Base-by-base conservation (phyloP, 169 alveolate genomes). In the Babesia ovis region DNA sequence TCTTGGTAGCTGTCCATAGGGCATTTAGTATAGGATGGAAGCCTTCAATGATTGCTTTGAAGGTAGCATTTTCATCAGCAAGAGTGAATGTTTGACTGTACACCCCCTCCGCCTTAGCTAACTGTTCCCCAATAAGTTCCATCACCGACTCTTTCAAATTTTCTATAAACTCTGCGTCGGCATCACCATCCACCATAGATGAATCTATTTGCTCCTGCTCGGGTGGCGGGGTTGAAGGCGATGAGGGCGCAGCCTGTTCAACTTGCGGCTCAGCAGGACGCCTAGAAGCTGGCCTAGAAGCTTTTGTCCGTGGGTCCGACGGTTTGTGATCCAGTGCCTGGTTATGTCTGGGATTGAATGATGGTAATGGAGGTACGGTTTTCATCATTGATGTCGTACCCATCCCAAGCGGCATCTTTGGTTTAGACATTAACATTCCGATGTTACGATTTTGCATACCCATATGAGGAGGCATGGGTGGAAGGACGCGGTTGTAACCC, bases 1-100 rank as follows among this genome's bases (percentile, higher is more conserved):
- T 57, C 66, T 79, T 79, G 22, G 76, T 69, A 25, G 64, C 86
- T 12, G 1, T 31, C 86, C 86, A 79, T 32, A 79, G 42, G 31
- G 27, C 56, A 3, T 68, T 64, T 31, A 79, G 32, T 12, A 69
- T 45, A 3, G 83, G 83, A 9, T 32, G 18, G 50, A 79, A 79
- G 12, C 69, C 74, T 4, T 60, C 70, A 20, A 79, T 79, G 42
- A 79, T n/a, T 9, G 74, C 59, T 0, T 23, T 31, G 27, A 51
- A 55, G 22, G 66, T 41, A 23, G 23, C 69, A 6, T 31, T 14
- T 67, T 45, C 68, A 37, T 79, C 64, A 14, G 67, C 29, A 35
- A 56, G 4, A 11, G 41, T 54, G 58, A 68, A 76, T 1, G n/a
- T 58, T 22, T 39, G 35, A 8, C 50, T 66, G 41, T 76, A 58